Percentiles rank a stretch among this genome's conserved stretches.
These are phyloP conservation scores for Chlamydomonas schloesseri DNA, from an alignment of 139 green algal genomes.

Conservation along the genomic window DNA sequence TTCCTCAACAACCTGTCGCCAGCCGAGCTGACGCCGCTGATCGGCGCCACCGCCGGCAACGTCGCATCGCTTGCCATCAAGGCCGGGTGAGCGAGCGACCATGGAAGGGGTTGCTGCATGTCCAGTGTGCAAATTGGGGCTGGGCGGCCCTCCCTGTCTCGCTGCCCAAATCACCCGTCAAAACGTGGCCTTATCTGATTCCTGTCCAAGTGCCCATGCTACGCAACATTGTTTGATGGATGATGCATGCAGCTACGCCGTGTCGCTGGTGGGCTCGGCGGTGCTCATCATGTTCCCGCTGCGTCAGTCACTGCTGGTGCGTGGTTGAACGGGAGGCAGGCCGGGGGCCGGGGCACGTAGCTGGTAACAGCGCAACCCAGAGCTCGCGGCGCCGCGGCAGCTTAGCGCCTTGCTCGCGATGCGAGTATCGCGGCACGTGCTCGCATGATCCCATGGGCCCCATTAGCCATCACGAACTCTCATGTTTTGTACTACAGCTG, in stretches of 20 bases:
- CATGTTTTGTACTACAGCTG: too few species aligned
- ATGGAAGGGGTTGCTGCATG: too few species aligned
- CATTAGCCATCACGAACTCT: too few species aligned
- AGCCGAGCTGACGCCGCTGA: slow-evolving; percentile 30
- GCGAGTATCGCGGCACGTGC: too few species aligned
- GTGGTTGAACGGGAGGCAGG: not conserved
- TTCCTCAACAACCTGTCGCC: slow-evolving; percentile 55
- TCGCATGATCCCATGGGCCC: too few species aligned
- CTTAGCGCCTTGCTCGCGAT: not conserved
- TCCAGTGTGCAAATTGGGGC: too few species aligned
- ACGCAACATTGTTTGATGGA: too few species aligned
- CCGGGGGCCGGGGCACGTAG: not conserved
- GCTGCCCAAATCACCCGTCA: too few species aligned
- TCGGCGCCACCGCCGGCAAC: not conserved
- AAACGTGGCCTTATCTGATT: too few species aligned
- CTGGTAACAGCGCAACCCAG: not conserved
- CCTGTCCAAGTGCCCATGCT: too few species aligned
- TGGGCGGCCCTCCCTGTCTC: too few species aligned
- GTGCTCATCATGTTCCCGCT: slow-evolving; percentile 61
- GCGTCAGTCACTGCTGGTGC: slow-evolving; percentile 41
- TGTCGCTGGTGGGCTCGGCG: slow-evolving; percentile 45
- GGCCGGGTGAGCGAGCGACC: slow-evolving; percentile 48
- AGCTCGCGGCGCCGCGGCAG: not conserved
- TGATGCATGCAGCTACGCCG: not conserved
- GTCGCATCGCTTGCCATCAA: slow-evolving; percentile 24